These are phyloP conservation scores for Podosphaera aphanis DNA, from an alignment of 2,329 filamentous ascomycete genomes.

Conservation along the genomic window DNA sequence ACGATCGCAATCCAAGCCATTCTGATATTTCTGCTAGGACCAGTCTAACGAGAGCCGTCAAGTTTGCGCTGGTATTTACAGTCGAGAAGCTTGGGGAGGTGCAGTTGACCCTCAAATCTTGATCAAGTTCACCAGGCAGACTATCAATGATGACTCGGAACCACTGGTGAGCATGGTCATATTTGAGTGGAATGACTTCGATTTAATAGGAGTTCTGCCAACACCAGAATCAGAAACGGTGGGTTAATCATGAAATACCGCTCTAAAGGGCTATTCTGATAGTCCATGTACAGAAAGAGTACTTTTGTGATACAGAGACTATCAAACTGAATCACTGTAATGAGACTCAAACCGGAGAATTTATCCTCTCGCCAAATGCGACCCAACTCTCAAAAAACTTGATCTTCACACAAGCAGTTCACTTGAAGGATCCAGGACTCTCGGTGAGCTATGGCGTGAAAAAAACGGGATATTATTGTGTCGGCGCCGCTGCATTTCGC, in stretches of 20 bases:
- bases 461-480: conserved; percentile 90
- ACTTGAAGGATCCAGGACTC: conserved; percentile 47
- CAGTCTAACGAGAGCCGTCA: conserved; percentile 55
- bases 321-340: conserved; percentile 52
- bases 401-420: conserved; percentile 59
- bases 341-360: conserved; percentile 55
- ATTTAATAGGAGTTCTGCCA: conserved; percentile 48
- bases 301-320: conserved; percentile 53
- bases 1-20: neutral
- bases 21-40: conserved; percentile 27
- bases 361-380: conserved; percentile 57
- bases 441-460: conserved; percentile 63
- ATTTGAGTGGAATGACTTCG: conserved; percentile 80
- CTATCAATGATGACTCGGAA: conserved; percentile 36
- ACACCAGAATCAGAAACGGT: conserved; percentile 30
- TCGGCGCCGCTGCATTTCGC: conserved; percentile 52
- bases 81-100: conserved; percentile 69
- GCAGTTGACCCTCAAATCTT: conserved; percentile 72
- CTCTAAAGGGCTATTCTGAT: conserved; percentile 15
- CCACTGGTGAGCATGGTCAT: conserved; percentile 65
- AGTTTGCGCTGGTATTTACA: conserved; percentile 84
- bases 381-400: conserved; percentile 44
- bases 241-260: conserved; percentile 11
- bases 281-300: conserved; percentile 25
- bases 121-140: conserved; percentile 48